phyloP scores from a whole-genome alignment of 2,329 filamentous ascomycete genomes.

The Pleurostoma richardsiae region DNA sequence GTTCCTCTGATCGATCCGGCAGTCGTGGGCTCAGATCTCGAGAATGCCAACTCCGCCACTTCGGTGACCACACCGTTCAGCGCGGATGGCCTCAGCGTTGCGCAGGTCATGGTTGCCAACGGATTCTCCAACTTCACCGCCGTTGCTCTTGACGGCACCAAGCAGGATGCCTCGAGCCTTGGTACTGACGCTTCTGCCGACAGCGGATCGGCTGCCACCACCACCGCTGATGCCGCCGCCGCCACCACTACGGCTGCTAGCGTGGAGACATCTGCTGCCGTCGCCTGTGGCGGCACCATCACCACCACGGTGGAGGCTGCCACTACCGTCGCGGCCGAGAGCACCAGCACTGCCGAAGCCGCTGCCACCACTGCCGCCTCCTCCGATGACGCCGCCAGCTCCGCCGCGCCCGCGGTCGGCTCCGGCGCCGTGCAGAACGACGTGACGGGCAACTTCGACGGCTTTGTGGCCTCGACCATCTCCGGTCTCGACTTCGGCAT shows the following conservation, averaged over 20 bases:
- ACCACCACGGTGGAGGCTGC: constrained; percentile 22
- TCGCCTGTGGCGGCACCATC: constrained; percentile 43
- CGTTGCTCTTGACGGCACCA: neutral
- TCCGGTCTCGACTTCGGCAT: constrained; percentile 40
- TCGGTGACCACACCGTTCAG: constrained; percentile 48
- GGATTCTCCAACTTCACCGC: constrained; percentile 55
- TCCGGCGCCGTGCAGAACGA: neutral
- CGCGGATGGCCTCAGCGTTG: constrained; percentile 54
- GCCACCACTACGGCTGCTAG: constrained; percentile 41
- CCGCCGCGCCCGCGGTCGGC: constrained; percentile 7
- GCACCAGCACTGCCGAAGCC: constrained; percentile 1
- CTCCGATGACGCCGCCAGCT: constrained; percentile 4
- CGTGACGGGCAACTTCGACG: too few species aligned
- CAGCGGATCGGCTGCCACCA: constrained; percentile 23
- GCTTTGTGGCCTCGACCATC: constrained; percentile 3
- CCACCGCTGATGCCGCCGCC: constrained; percentile 11
- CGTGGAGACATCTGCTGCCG: constrained; percentile 53
- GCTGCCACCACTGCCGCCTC: neutral
- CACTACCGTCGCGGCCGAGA: constrained; percentile 3
- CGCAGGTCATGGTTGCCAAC: constrained; percentile 54
- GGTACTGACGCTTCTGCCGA: constrained; percentile 27
- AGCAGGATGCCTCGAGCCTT: neutral
- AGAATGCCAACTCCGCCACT: constrained; percentile 51
- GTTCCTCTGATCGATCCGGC: constrained; percentile 59
- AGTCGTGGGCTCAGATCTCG: constrained; percentile 45